Conservation (phyloP, 805 yeast species). For the Scheffersomyces stipitis region DNA sequence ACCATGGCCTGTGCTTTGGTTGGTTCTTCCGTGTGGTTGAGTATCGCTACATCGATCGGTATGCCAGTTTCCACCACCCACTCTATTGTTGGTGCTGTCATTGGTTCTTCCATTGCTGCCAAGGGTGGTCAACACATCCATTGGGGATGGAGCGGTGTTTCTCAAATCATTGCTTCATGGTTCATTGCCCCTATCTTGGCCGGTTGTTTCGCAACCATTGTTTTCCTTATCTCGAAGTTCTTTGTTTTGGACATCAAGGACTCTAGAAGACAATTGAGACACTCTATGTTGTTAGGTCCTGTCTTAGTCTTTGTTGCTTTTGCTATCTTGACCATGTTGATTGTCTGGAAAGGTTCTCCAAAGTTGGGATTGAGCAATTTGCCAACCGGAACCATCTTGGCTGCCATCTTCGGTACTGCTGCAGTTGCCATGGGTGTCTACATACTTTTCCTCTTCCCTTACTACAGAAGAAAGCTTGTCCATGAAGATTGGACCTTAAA, state of each 20-base stretch:
- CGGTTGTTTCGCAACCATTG: constrained; percentile 58
- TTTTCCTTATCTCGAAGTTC: constrained; percentile 61
- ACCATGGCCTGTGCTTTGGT: constrained; percentile 74
- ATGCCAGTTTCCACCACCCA: constrained; percentile 85
- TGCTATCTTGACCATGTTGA: constrained; percentile 67
- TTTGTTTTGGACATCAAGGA: constrained; percentile 60
- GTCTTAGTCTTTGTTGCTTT: constrained; percentile 59
- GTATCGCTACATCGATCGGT: constrained; percentile 64
- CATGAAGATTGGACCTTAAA: constrained; percentile 66
- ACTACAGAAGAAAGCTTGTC: constrained; percentile 57
- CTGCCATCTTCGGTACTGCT: constrained; percentile 65
- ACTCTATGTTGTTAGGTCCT: constrained; percentile 61
- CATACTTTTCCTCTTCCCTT: constrained; percentile 58
- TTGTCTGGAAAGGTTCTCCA: constrained; percentile 82
- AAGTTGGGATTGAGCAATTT: constrained; percentile 55
- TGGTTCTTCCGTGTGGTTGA: constrained; percentile 71
- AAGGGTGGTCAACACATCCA: constrained; percentile 57
- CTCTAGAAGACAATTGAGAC: constrained; percentile 40
- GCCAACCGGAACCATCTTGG: constrained; percentile 51
- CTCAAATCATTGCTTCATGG: constrained; percentile 78
- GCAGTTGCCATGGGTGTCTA: constrained; percentile 54
- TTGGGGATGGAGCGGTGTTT: constrained; percentile 79
- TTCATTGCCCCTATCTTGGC: constrained; percentile 73
- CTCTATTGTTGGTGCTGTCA: constrained; percentile 72
- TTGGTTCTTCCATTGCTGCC: constrained; percentile 75